Conservation (phyloP, 2,329 filamentous ascomycete species). For the Botrytis aclada region DNA sequence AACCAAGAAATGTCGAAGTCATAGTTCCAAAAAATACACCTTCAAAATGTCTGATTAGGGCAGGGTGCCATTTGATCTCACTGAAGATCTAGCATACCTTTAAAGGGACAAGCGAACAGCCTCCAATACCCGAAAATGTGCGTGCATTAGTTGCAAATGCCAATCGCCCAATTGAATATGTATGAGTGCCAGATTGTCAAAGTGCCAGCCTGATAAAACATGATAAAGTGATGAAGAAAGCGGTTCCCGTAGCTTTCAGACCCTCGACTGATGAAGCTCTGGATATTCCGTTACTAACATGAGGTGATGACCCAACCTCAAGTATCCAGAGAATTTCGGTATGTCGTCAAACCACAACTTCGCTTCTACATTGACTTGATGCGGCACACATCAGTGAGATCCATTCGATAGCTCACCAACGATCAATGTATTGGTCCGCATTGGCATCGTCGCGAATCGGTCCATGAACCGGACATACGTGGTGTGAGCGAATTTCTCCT, state of each 20-base stretch:
- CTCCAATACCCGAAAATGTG: neutral
- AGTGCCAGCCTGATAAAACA: neutral
- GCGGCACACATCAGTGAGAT: neutral
- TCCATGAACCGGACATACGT: neutral
- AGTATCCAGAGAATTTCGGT: neutral
- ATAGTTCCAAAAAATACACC: neutral
- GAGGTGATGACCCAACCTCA: neutral
- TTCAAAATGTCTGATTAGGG: neutral
- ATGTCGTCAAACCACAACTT: neutral
- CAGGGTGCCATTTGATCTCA: neutral
- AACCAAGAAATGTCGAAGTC: neutral
- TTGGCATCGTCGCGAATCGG: neutral
- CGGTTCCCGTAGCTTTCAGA: neutral
- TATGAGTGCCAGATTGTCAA: neutral
- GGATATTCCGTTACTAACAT: neutral
- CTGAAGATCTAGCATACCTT: neutral
- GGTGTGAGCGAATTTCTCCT: neutral
- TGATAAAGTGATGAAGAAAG: neutral
- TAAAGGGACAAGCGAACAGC: neutral
- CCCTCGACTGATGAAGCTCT: neutral
- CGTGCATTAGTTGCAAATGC: neutral
- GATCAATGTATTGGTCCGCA: neutral
- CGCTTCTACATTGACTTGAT: neutral
- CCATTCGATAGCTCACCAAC: neutral
- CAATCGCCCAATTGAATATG: neutral